phyloP scores from a whole-genome alignment of 306 rosid genomes.

The Castanopsis chinensis region DNA sequence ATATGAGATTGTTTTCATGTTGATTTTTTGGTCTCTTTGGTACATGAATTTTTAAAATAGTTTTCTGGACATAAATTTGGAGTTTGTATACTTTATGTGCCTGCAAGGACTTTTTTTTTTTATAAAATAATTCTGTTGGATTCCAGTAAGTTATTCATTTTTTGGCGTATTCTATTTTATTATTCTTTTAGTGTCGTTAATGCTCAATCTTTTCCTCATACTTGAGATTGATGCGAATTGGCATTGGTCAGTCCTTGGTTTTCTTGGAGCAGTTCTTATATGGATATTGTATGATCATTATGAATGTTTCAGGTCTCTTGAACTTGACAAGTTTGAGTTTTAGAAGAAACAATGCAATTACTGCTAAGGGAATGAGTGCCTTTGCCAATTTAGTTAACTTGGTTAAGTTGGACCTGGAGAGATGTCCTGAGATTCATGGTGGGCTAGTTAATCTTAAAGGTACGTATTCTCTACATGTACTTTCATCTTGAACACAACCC shows the following conservation, averaged over 20 bases:
- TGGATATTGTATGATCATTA: constrained; percentile 15
- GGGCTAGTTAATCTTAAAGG: constrained; percentile 87
- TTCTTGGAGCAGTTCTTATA: neutral
- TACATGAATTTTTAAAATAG: neutral
- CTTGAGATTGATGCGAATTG: constrained; percentile 1
- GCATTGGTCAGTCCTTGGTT: neutral
- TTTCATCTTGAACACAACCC: neutral
- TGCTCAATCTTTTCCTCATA: neutral
- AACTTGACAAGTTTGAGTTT: constrained; percentile 82
- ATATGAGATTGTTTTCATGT: neutral
- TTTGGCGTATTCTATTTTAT: neutral
- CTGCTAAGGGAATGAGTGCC: constrained; percentile 79
- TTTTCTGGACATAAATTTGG: neutral
- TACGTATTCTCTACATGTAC: constrained; percentile 26
- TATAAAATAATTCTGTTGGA: neutral
- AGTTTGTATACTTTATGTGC: neutral
- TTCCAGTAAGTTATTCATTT: neutral
- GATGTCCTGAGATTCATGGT: constrained; percentile 88
- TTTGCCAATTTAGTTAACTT: constrained; percentile 61
- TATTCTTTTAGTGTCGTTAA: neutral
- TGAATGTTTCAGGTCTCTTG: constrained; percentile 62
- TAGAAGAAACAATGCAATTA: constrained; percentile 74
- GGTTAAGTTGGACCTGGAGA: constrained; percentile 91
- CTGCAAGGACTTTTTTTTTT: neutral
- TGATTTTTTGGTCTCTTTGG: neutral